These are phyloP conservation scores for Paratinospora sagittata DNA, from an alignment of 164 flowering plant species.

Conservation along the genomic window DNA sequence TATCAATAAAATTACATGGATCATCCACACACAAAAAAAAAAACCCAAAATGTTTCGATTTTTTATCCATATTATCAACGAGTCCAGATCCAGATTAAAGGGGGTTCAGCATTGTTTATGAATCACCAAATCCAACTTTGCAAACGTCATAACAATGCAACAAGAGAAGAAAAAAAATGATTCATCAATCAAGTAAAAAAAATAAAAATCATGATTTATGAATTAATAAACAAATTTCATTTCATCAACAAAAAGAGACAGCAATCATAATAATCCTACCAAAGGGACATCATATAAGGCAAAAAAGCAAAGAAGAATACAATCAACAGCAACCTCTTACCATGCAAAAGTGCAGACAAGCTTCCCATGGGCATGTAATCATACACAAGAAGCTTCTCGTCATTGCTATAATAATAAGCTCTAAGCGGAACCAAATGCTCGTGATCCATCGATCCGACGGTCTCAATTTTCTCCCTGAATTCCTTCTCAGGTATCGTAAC, in stretches of 20 bases:
- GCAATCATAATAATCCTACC: not conserved
- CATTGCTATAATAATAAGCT: conserved; percentile 66
- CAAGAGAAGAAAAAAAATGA: not conserved
- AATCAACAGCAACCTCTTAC: conserved; percentile 29
- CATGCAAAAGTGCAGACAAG: conserved; percentile 93
- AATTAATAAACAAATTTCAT: not conserved
- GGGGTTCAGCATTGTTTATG: not conserved
- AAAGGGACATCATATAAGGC: conserved; percentile 1
- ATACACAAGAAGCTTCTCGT: conserved; percentile 86
- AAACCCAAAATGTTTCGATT: too few relatives aligned
- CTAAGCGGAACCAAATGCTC: conserved; percentile 72
- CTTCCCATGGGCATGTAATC: conserved; percentile 95
- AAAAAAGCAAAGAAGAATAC: not conserved
- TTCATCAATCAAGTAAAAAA: too few relatives aligned
- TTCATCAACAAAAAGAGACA: not conserved
- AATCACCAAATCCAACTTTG: not conserved
- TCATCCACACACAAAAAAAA: too few relatives aligned
- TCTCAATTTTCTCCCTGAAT: conserved; percentile 69
- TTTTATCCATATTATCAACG: not conserved
- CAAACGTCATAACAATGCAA: not conserved
- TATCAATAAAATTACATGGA: too few relatives aligned
- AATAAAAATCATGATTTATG: too few relatives aligned
- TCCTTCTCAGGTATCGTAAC: conserved; percentile 60
- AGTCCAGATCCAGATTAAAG: not conserved
- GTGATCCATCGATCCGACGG: conserved; percentile 56